Evolutionary conservation across 108 stramenopile genomes (phyloP).

Genomic region (Nitzschia inconspicua): DNA sequence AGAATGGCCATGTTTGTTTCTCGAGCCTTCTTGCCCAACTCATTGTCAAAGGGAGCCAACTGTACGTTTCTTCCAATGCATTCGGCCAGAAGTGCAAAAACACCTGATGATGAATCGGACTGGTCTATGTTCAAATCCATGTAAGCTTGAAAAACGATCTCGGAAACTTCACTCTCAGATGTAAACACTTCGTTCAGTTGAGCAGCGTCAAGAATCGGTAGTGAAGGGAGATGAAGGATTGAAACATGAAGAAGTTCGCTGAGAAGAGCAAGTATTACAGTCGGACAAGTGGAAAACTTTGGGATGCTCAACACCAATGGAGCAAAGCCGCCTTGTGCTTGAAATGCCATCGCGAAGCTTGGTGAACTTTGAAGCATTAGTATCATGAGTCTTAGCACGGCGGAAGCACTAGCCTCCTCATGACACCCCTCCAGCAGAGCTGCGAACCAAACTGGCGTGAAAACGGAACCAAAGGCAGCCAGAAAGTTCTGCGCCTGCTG

Average conservation of each 20-base stretch:
- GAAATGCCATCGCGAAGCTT: constrained; percentile 67
- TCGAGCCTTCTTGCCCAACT: constrained; percentile 62
- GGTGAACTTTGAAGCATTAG: constrained; percentile 82
- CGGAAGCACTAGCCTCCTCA: constrained; percentile 83
- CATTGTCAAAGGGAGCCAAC: constrained; percentile 61
- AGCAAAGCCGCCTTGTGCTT: constrained; percentile 80
- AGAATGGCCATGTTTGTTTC: constrained; percentile 79
- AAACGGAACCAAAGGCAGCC: constrained; percentile 78
- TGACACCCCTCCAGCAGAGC: constrained; percentile 84
- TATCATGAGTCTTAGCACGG: constrained; percentile 82
- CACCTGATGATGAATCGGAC: constrained; percentile 70
- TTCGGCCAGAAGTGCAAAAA: constrained; percentile 84
- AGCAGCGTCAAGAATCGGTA: constrained; percentile 64
- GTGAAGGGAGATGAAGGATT: constrained; percentile 71
- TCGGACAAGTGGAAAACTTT: constrained; percentile 81
- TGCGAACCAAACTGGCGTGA: constrained; percentile 90
- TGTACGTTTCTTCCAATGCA: constrained; percentile 87
- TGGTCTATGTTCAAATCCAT: constrained; percentile 21
- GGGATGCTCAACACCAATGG: constrained; percentile 83
- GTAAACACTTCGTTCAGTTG: constrained; percentile 83
- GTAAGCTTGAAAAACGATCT: constrained; percentile 29
- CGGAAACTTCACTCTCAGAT: constrained; percentile 39
- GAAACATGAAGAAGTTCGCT: constrained; percentile 79
- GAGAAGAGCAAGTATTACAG: constrained; percentile 75
- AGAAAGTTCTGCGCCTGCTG: constrained; percentile 84